Evolutionary conservation across 192 early-diverging fungal species (phyloP).

Genomic region (Chytriomyces confervae): DNA sequence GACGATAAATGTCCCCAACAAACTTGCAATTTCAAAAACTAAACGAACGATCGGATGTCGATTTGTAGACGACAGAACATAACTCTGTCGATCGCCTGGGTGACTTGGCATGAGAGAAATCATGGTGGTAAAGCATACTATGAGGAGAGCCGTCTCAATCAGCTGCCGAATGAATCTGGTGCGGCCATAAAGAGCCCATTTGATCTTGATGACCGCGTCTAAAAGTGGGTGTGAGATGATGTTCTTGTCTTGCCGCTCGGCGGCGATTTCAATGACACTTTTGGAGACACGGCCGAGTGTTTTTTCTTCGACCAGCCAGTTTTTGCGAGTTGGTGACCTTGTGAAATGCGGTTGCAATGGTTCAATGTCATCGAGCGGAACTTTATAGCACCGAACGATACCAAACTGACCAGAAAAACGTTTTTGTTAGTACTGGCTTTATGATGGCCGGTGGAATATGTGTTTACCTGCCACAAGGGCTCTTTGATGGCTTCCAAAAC

Average conservation of each 20-base stretch:
- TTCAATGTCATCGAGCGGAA: conserved; percentile 30
- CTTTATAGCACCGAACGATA: conserved; percentile 24
- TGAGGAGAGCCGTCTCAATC: conserved; percentile 4
- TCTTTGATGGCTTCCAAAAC: conserved; percentile 30
- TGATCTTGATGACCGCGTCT: conserved; percentile 26
- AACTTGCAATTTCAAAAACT: background rate
- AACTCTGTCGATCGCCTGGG: conserved; percentile 7
- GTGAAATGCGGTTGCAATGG: conserved; percentile 10
- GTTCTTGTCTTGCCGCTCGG: conserved; percentile 30
- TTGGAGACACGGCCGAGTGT: conserved; percentile 4
- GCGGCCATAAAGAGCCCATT: conserved; percentile 40
- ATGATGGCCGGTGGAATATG: background rate
- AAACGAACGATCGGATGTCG: conserved; percentile 1
- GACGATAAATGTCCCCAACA: conserved; percentile 2
- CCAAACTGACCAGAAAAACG: conserved; percentile 13
- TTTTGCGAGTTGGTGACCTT: background rate
- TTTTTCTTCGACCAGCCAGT: background rate
- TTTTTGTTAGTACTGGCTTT: background rate
- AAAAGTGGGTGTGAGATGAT: conserved; percentile 32
- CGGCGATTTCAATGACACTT: conserved; percentile 31
- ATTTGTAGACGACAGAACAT: conserved; percentile 7
- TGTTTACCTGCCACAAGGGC: conserved; percentile 28
- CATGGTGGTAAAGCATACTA: conserved; percentile 6
- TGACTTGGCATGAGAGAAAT: conserved; percentile 25
- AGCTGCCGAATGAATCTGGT: conserved; percentile 22